These are phyloP conservation scores for Lachancea cidri DNA, from an alignment of 805 yeast species.

Conservation along the genomic window DNA sequence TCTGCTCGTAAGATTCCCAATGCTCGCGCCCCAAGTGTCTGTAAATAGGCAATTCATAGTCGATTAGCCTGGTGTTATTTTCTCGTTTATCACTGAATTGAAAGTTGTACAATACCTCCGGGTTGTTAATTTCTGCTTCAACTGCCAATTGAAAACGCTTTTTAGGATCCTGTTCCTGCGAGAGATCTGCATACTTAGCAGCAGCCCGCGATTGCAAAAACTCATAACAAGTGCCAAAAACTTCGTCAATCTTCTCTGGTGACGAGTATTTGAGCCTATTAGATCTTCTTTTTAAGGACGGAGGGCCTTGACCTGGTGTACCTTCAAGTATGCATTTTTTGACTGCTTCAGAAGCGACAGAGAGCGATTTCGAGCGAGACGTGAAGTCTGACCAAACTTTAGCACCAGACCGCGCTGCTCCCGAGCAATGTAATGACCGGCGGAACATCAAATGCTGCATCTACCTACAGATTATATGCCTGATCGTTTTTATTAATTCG, in stretches of 20 bases:
- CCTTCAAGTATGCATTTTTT: conserved; percentile 34
- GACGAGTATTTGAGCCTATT: conserved; percentile 53
- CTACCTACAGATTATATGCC: neutral
- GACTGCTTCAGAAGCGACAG: conserved; percentile 21
- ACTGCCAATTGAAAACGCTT: conserved; percentile 36
- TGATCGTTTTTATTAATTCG: no score
- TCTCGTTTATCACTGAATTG: conserved; percentile 38
- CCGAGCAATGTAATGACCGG: conserved; percentile 20
- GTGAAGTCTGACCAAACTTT: conserved; percentile 30
- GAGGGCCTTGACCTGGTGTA: conserved; percentile 43
- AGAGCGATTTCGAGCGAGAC: conserved; percentile 25
- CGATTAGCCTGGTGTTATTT: conserved; percentile 44
- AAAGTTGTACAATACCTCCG: conserved; percentile 75
- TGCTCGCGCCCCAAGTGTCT: conserved; percentile 59
- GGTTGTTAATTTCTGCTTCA: conserved; percentile 70
- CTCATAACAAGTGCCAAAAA: conserved; percentile 65
- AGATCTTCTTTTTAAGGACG: conserved; percentile 40
- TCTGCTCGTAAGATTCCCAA: conserved; percentile 68
- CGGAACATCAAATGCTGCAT: conserved; percentile 15
- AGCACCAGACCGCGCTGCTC: conserved; percentile 9
- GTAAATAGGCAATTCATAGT: conserved; percentile 74
- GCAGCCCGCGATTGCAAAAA: conserved; percentile 48
- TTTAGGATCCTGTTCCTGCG: conserved; percentile 20
- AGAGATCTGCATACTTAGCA: conserved; percentile 29
- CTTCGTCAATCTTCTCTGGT: conserved; percentile 65